phyloP scores from a whole-genome alignment of 2,329 filamentous ascomycete species.

The Orbilia blumenaviensis region DNA sequence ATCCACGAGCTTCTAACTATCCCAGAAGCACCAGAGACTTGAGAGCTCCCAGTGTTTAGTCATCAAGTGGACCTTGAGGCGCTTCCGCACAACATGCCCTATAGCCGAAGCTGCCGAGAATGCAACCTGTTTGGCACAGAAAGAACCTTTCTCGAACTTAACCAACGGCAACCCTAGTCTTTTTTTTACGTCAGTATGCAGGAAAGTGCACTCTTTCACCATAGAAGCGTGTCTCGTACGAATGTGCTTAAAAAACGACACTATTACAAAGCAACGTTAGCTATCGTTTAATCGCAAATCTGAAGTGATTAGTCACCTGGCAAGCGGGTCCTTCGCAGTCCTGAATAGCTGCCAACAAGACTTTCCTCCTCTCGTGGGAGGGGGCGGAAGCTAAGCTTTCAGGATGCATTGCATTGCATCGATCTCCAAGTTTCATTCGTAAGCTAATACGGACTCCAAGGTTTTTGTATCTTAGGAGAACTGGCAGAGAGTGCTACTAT shows the following conservation, averaged over 20 bases:
- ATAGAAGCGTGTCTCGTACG: constrained; percentile 29
- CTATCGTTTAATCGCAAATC: neutral
- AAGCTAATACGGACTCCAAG: neutral
- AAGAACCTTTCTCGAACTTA: neutral
- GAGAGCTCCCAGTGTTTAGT: constrained; percentile 22
- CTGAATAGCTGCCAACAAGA: neutral
- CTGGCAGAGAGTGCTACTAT: neutral
- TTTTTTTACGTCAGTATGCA: constrained; percentile 30
- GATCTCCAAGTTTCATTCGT: constrained; percentile 6
- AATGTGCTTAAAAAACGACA: neutral
- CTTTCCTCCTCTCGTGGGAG: neutral
- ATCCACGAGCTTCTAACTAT: neutral
- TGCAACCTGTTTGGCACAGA: neutral
- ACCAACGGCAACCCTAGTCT: neutral
- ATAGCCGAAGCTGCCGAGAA: constrained; percentile 17
- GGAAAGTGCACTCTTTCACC: neutral
- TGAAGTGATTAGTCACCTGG: constrained; percentile 31
- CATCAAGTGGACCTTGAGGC: constrained; percentile 12
- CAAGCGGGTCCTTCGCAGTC: neutral
- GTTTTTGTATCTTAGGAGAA: neutral
- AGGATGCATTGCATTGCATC: constrained; percentile 25
- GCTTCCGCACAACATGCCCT: neutral
- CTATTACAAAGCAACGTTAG: constrained; percentile 31
- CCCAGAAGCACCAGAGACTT: neutral
- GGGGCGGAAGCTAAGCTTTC: constrained; percentile 28